These are phyloP conservation scores for Cryptosporidium felis DNA, from an alignment of 169 alveolate species.

Conservation along the genomic window DNA sequence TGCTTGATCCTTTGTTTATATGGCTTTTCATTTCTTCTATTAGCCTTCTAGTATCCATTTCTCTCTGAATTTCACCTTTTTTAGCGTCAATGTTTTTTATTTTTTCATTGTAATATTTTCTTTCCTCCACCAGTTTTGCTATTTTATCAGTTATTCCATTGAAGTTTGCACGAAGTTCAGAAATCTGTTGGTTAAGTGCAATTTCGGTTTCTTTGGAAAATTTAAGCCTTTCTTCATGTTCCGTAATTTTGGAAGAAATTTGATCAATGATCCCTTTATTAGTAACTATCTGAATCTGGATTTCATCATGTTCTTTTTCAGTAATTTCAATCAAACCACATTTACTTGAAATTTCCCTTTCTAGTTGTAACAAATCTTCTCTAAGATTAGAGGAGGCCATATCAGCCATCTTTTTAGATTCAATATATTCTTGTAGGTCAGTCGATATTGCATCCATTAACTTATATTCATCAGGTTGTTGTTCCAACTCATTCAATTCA, in stretches of 20 bases:
- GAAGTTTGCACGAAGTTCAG: conserved; percentile 62
- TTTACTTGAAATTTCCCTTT: conserved; percentile 19
- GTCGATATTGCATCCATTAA: neutral
- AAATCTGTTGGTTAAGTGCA: conserved; percentile 12
- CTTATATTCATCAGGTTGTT: neutral
- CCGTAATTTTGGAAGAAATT: neutral
- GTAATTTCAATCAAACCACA: conserved; percentile 36
- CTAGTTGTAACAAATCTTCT: conserved; percentile 42
- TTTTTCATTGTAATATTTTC: conserved; percentile 72
- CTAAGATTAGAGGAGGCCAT: conserved; percentile 21
- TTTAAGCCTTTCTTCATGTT: conserved; percentile 16
- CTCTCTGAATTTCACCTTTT: conserved; percentile 66
- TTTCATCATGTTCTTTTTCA: conserved; percentile 49
- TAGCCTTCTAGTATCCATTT: conserved; percentile 24
- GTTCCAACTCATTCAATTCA: neutral
- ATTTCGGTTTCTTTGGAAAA: neutral
- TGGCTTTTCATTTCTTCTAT: conserved; percentile 57
- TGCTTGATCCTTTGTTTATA: neutral
- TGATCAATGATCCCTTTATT: conserved; percentile 1
- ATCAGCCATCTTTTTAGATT: conserved; percentile 50
- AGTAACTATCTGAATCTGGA: neutral
- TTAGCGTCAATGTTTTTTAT: conserved; percentile 73
- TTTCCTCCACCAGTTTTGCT: conserved; percentile 71
- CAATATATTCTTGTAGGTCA: conserved; percentile 51
- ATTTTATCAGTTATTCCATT: conserved; percentile 69